Evolutionary conservation across 805 yeast genomes (phyloP).

Genomic region (Hanseniaspora valbyensis): DNA sequence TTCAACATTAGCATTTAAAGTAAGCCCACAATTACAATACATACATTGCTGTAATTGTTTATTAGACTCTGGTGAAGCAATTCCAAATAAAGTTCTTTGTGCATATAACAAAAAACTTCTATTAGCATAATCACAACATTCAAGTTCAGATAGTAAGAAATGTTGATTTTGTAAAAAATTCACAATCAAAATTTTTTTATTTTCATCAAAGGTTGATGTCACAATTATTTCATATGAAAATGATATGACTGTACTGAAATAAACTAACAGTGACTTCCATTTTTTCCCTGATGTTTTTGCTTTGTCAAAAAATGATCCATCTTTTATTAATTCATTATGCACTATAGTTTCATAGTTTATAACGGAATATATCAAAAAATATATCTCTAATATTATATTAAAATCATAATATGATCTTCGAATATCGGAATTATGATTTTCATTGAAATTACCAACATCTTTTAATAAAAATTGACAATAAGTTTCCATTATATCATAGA

Average conservation of each 20-base stretch:
- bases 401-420: constrained; percentile 7
- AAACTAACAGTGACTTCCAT: constrained; percentile 37
- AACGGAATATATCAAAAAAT: constrained; percentile 38
- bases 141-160: constrained; percentile 56
- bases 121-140: constrained; percentile 54
- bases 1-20: constrained; percentile 39
- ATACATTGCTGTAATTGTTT: constrained; percentile 66
- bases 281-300: constrained; percentile 36
- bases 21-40: constrained; percentile 65
- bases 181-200: constrained; percentile 21
- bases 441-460: constrained; percentile 42
- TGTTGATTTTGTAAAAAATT: constrained; percentile 55
- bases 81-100: constrained; percentile 41
- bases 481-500: background rate
- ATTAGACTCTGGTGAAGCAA: constrained; percentile 41
- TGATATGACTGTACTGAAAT: constrained; percentile 22
- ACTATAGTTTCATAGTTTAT: constrained; percentile 45
- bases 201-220: background rate
- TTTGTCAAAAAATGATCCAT: constrained; percentile 34
- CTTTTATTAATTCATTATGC: constrained; percentile 26
- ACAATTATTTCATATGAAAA: background rate
- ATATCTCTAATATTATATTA: constrained; percentile 25
- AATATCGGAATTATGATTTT: constrained; percentile 20
- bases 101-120: constrained; percentile 54
- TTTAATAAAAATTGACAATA: constrained; percentile 31